A percentile compares a stretch with the other conserved stretches of the same genome.
Conservation (phyloP, 345 rosid genomes). For the Eucalyptus sp. region DNA sequence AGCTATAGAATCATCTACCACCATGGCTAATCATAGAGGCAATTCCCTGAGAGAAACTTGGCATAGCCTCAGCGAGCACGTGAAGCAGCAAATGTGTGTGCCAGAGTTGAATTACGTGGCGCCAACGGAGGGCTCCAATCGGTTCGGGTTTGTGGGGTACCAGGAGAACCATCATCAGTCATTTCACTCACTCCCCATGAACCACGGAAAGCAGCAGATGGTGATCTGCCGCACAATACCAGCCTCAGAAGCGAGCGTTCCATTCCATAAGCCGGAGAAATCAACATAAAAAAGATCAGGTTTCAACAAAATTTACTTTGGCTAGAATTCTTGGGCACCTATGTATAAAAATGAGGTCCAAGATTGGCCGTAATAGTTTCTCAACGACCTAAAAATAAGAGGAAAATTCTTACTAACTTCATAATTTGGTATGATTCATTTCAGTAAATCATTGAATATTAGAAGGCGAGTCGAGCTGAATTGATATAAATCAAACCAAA, state of each 20-base stretch:
- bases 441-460: background rate
- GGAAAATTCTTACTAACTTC: rapidly evolving
- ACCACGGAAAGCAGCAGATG: background rate
- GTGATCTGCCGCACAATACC: background rate
- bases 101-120: background rate
- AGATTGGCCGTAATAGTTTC: background rate
- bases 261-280: background rate
- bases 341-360: background rate
- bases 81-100: background rate
- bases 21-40: background rate
- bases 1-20: background rate
- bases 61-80: background rate
- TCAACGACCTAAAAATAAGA: rapidly evolving
- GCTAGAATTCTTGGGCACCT: background rate
- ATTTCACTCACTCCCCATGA: background rate
- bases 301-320: background rate
- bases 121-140: background rate
- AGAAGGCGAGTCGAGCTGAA: rapidly evolving
- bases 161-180: background rate
- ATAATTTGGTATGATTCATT: rapidly evolving
- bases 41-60: background rate
- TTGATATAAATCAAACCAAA: background rate
- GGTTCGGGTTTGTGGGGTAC: background rate
- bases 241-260: background rate
- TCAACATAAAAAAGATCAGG: background rate